Percentiles rank a stretch among this genome's conserved stretches.
Conservation (phyloP, 192 early-diverging fungal species). For the Jimgerdemannia lactiflua region DNA sequence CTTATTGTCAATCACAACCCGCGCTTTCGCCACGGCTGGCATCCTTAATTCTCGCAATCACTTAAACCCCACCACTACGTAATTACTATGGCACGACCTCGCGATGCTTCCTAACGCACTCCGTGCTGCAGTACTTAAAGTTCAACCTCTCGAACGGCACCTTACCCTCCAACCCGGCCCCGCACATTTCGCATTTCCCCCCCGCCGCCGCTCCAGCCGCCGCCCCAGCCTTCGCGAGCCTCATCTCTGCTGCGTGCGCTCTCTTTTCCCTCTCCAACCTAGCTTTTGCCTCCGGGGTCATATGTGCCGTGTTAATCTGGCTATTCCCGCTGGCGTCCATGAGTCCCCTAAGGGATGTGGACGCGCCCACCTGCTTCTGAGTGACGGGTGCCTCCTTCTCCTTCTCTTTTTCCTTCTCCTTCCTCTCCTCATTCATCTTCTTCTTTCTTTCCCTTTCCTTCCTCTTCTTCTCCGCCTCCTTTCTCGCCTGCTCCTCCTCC, state of each 20-base stretch:
- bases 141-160: background rate
- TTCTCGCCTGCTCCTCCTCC: constrained; percentile 58
- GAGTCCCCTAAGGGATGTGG: constrained; percentile 19
- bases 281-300: constrained; percentile 66
- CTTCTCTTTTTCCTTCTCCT: constrained; percentile 32
- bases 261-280: constrained; percentile 77
- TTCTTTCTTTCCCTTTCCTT: constrained; percentile 61
- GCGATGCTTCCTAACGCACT: background rate
- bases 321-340: constrained; percentile 13
- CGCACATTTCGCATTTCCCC: background rate
- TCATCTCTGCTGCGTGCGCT: constrained; percentile 72
- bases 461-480: constrained; percentile 59
- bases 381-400: constrained; percentile 7
- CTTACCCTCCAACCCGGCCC: background rate
- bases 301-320: constrained; percentile 33
- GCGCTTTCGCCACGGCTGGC: background rate
- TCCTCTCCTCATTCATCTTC: constrained; percentile 41
- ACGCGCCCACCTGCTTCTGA: constrained; percentile 16
- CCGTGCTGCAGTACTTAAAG: background rate
- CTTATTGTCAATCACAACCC: too few species aligned
- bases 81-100: background rate
- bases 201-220: too few species aligned
- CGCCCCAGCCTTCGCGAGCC: constrained; percentile 17
- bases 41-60: background rate
- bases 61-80: background rate